Conservation (phyloP, 1,284 basidiomycete species). For the Schizopora paradoxa region DNA sequence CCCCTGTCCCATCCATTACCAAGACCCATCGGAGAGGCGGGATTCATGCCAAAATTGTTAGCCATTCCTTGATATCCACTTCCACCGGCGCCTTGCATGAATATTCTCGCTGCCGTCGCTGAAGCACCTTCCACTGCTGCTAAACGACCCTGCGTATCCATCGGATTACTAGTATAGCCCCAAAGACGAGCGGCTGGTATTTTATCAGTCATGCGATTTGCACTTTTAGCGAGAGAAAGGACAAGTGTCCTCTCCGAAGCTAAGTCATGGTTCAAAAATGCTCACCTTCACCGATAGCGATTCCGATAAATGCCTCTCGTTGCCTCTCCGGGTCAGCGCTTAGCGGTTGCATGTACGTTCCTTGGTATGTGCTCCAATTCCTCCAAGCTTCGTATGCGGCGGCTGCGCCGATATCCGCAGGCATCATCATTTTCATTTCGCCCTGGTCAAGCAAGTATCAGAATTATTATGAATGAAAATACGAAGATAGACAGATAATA, state of each 20-base stretch:
- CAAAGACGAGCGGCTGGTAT: conserved; percentile 19
- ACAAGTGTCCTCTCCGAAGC: not conserved
- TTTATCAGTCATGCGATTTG: not conserved
- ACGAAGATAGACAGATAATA: not conserved
- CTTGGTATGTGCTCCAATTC: conserved; percentile 21
- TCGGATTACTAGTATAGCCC: conserved; percentile 22
- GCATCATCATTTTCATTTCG: conserved; percentile 13
- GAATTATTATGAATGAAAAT: not conserved
- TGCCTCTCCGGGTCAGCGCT: conserved; percentile 21
- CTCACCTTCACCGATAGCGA: conserved; percentile 23
- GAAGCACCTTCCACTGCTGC: conserved; percentile 27
- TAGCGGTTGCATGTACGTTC: conserved; percentile 20
- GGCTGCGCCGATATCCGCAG: conserved; percentile 22
- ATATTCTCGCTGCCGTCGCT: conserved; percentile 19
- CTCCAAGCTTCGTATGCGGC: conserved; percentile 23
- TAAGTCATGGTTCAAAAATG: no score
- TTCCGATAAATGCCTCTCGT: conserved; percentile 22
- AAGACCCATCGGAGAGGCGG: no score
- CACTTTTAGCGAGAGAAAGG: not conserved
- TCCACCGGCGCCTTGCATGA: conserved; percentile 15
- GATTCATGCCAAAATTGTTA: no score
- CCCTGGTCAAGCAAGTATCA: conserved; percentile 9
- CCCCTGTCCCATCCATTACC: no score
- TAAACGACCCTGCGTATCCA: conserved; percentile 22
- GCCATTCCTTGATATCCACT: no score